A percentile compares a stretch with the other conserved stretches of the same genome.
Evolutionary conservation across 441 rosid genomes (phyloP).

Genomic region (Populus trichocarpa): DNA sequence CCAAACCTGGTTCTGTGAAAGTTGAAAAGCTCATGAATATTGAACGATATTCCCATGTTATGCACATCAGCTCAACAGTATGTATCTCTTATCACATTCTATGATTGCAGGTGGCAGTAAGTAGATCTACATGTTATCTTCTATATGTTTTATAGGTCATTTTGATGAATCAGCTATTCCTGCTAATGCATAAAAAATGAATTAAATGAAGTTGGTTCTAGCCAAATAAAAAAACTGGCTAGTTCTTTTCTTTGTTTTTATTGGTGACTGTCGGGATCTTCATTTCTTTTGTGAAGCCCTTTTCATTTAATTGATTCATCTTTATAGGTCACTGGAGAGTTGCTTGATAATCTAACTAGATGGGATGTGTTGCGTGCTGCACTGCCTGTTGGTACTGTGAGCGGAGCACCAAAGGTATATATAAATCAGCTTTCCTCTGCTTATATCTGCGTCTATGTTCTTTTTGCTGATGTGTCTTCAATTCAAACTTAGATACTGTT

Average conservation of each 20-base stretch:
- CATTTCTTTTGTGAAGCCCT: background rate
- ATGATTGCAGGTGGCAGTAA: constrained; percentile 2
- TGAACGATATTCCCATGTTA: constrained; percentile 91
- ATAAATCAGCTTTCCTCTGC: background rate
- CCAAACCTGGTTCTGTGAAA: constrained; percentile 82
- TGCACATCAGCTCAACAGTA: constrained; percentile 98
- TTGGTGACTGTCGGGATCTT: background rate
- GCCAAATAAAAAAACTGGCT: background rate
- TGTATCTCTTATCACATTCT: constrained; percentile 14
- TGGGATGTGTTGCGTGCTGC: constrained; percentile 96
- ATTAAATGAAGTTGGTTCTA: background rate
- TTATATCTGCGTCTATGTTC: background rate
- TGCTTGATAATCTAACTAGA: constrained; percentile 65
- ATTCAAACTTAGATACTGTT: background rate
- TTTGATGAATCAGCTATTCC: background rate
- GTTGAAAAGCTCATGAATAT: constrained; percentile 89
- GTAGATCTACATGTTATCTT: background rate
- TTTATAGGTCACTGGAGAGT: constrained; percentile 71
- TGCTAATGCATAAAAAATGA: background rate
- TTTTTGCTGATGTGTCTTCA: background rate
- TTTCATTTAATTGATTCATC: background rate
- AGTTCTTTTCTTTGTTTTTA: background rate
- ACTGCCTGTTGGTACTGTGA: constrained; percentile 91
- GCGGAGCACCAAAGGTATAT: constrained; percentile 90
- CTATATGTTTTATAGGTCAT: background rate